Base-by-base conservation (phyloP, 331 rosid species). In the Phaseolus coccineus region DNA sequence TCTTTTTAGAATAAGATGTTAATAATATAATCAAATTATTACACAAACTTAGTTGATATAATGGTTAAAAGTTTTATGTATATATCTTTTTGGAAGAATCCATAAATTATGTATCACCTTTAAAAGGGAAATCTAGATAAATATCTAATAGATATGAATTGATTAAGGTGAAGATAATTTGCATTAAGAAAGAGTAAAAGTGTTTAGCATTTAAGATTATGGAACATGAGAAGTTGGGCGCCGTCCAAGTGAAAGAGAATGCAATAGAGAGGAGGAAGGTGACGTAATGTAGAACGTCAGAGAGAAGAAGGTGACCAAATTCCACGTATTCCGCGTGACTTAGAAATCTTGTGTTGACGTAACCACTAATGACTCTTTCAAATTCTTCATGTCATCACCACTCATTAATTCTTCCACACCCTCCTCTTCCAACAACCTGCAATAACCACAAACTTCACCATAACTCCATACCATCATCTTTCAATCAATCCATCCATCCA, bases 341-440 rank as follows among this genome's bases (percentile, higher is more conserved):
- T 62, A 5, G 7, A 19, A n/a, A 13, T 14, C 3, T 1, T 31
- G 5, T 80, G 79, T 88, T 88, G 92, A 88, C 94, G 83, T 35
- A 37, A 76, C 13, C 15, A 73, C 25, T n/a, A 11, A 33, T 47
- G 77, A 81, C 81, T 31, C 71, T 69, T 81, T 75, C 85, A 75
- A 81, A 46, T 11, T 24, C 8, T 15, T 48, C 22, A 14, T 13
- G 2, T 48, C n/a, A 47, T 12, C 13, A 7, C 22, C 14, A 35
- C 71, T 53, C 55, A 77, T 75, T 27, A 50, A 64, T 0, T 46
- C 16, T 39, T 46, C 77, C 62, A 7, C 19, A 25, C 50, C 64
- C 8, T 12, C 47, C 13, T 10, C 19, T 59, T 71, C 64, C 42
- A 46, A 13, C 53, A 46, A 13, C 53, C 67, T 39, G 44, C 69